Conservation (phyloP, 75 land plant genomes). For the Selaginella moellendorffii region DNA sequence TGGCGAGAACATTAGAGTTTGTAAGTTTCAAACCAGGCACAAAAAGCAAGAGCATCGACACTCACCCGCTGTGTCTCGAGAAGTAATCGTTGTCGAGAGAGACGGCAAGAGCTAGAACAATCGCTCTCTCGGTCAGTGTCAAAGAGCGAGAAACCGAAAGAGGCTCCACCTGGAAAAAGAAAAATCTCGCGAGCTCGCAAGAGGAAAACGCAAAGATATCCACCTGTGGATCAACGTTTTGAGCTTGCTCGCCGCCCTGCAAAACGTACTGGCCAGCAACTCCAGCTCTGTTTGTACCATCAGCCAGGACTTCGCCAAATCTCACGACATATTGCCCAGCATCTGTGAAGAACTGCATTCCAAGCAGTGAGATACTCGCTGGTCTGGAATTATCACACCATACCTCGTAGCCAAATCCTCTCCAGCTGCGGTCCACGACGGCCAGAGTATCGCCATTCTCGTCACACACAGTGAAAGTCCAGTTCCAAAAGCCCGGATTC, state of each 20-base stretch:
- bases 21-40: neutral
- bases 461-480: slow-evolving; percentile 93
- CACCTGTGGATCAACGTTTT: neutral
- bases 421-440: slow-evolving; percentile 81
- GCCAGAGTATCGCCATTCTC: slow-evolving; percentile 55
- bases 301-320: slow-evolving; percentile 44
- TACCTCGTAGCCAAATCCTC: slow-evolving; percentile 96
- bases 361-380: neutral
- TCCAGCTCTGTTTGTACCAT: neutral
- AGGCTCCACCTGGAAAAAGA: slow-evolving; percentile 42
- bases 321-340: slow-evolving; percentile 91
- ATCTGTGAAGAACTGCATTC: slow-evolving; percentile 80
- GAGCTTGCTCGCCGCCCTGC: neutral
- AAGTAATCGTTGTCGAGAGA: slow-evolving; percentile 92
- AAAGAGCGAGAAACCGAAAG: slow-evolving; percentile 50
- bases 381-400: neutral
- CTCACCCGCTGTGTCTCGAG: slow-evolving; percentile 50
- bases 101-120: slow-evolving; percentile 70
- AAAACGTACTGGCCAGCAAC: neutral
- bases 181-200: neutral
- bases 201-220: neutral
- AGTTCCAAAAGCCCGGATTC: slow-evolving; percentile 96
- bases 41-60: neutral
- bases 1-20: too few relatives aligned
- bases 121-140: slow-evolving; percentile 69